phyloP scores from a whole-genome alignment of 768 basidiomycete species.

The Psilocybe azurescens region DNA sequence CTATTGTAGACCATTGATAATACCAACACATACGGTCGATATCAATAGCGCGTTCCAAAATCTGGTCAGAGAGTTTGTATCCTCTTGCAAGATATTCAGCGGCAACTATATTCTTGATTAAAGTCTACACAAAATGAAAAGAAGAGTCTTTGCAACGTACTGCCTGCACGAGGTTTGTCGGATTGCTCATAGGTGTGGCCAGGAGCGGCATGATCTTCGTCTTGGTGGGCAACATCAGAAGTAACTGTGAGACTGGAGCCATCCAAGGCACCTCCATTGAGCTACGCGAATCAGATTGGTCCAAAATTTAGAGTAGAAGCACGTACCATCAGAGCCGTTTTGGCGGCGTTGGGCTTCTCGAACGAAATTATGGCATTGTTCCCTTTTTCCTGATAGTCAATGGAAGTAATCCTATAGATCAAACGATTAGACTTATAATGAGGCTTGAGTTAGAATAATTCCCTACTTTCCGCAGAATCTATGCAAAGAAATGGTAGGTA shows the following conservation, averaged over 20 bases:
- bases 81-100: constrained; percentile 95
- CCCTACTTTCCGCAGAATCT: constrained; percentile 90
- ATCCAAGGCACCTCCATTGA: constrained; percentile 81
- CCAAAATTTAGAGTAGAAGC: neutral
- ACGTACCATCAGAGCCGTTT: constrained; percentile 82
- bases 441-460: neutral
- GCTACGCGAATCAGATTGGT: constrained; percentile 35
- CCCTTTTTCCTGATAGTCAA: constrained; percentile 51
- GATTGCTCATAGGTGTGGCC: constrained; percentile 67
- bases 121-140: neutral
- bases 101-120: constrained; percentile 56
- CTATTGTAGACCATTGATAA: too few species aligned
- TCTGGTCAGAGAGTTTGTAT: constrained; percentile 78
- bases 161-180: constrained; percentile 91
- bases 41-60: constrained; percentile 82
- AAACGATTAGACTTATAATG: neutral
- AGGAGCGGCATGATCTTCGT: constrained; percentile 48
- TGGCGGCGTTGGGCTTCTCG: constrained; percentile 82
- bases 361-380: constrained; percentile 75
- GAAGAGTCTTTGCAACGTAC: constrained; percentile 42
- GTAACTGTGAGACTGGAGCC: constrained; percentile 72
- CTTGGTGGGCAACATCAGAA: constrained; percentile 65
- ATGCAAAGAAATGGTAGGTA: constrained; percentile 13
- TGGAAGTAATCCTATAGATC: constrained; percentile 62
- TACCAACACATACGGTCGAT: constrained; percentile 57